These are phyloP conservation scores for Salix caprea DNA, from an alignment of 345 rosid genomes.

Conservation along the genomic window DNA sequence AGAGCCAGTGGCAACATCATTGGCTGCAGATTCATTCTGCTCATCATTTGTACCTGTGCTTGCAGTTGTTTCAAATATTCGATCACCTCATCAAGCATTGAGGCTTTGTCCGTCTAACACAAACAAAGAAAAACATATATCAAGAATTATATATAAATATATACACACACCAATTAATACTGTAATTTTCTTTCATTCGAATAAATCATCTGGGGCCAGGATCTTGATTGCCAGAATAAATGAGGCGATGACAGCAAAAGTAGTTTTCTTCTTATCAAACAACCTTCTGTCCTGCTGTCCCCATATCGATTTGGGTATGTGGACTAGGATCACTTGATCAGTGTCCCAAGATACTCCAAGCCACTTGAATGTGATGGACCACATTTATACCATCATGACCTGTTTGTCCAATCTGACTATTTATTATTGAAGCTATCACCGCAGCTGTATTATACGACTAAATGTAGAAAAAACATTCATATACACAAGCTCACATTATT, in stretches of 20 bases:
- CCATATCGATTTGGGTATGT: constrained; percentile 22
- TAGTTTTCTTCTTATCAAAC: constrained; percentile 23
- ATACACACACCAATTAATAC: neutral
- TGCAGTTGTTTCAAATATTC: constrained; percentile 87
- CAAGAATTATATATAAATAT: too few relatives aligned
- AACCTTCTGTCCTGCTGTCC: constrained; percentile 30
- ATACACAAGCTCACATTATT: neutral
- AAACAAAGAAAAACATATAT: neutral
- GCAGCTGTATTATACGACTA: neutral
- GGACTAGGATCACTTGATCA: constrained; percentile 46
- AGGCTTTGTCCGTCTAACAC: constrained; percentile 85
- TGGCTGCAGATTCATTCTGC: constrained; percentile 64
- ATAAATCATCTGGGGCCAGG: neutral
- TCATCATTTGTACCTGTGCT: constrained; percentile 80
- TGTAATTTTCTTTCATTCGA: neutral
- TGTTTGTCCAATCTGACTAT: neutral
- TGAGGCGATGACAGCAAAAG: neutral
- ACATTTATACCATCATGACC: constrained; percentile 18
- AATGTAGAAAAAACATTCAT: neutral
- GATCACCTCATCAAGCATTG: constrained; percentile 95
- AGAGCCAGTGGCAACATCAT: constrained; percentile 78
- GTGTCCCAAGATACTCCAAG: constrained; percentile 22
- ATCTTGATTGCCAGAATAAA: neutral
- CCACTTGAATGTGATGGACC: constrained; percentile 37
- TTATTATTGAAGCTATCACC: neutral